Conservation (phyloP, 1,139 yeast species). For the Blastobotrys aristatus region DNA sequence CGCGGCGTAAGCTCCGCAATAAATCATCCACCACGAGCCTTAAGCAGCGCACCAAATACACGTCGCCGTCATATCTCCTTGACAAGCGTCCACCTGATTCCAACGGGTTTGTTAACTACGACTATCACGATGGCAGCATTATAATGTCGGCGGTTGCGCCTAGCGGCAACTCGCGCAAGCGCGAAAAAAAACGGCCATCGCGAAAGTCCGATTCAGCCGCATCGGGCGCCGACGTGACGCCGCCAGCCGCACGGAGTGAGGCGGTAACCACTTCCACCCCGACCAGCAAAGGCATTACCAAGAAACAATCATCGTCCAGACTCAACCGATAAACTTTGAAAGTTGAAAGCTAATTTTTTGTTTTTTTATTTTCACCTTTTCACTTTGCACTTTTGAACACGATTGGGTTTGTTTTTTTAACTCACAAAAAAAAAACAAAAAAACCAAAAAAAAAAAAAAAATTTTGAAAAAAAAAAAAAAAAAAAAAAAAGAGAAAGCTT, state of each 20-base stretch:
- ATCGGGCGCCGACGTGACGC: not conserved
- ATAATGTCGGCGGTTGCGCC: conserved; percentile 27
- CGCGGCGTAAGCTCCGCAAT: conserved; percentile 2
- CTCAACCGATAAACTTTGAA: not conserved
- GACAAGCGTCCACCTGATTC: conserved; percentile 21
- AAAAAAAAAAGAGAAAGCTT: no score
- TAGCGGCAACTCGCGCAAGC: conserved; percentile 19
- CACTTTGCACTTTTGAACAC: no score
- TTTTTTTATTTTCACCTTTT: no score
- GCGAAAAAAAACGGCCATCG: not conserved
- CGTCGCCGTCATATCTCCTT: conserved; percentile 16
- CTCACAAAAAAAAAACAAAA: no score
- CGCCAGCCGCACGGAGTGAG: not conserved
- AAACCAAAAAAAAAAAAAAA: no score
- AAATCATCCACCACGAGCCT: conserved; percentile 8
- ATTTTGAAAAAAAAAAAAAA: no score
- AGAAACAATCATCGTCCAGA: not conserved
- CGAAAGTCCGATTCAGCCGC: not conserved
- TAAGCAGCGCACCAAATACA: conserved; percentile 10
- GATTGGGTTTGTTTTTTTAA: no score
- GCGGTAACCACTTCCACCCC: not conserved
- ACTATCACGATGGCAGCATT: conserved; percentile 21
- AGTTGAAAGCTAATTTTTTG: not conserved
- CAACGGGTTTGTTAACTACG: conserved; percentile 24
- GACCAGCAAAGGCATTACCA: not conserved